Base-by-base conservation (phyloP, 2,329 filamentous ascomycete genomes). In the Fusarium begoniae region DNA sequence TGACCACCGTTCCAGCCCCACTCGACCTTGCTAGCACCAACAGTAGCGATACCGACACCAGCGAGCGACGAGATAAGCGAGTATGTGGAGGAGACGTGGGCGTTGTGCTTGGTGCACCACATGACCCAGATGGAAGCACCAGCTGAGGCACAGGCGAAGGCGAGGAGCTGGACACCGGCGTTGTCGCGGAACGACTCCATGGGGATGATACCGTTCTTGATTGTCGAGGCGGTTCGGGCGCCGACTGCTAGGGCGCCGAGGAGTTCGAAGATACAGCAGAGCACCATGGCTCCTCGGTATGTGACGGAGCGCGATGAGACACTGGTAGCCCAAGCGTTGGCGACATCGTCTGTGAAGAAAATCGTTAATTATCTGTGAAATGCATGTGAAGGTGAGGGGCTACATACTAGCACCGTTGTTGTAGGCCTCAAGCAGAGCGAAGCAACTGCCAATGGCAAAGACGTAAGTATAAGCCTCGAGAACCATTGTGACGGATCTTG, bases 321-420 rank as follows among this genome's bases (percentile, higher is more conserved):
- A 51, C 90, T 92, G 77, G 93, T 95, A 13, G 93, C 93, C 91
- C 92, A 95, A 57, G 93, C 86, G 84, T 96, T 96, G 79, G 93
- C 93, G 65, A 96, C 93, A 92, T 95, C 93, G 83, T 95, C 90
- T 92, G 67, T 56, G 22, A 26, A 10, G 12, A 9, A 20, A n/a
- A 20, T 35, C 32, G 68, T 75, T 26, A 77, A 67, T 63, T 8
- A 50, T 41, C 22, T 11, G 3, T 8, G 1, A 44, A 28, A 30
- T 51, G 14, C 24, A 45, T 26, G 55, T 59, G 51, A 61, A 24
- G 13, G 22, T 55, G 38, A 26, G 26, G 44, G 13, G 38, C 11
- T 70, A 89, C 90, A 83, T 84, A 93, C 91, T 94, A 78, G 92
- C 92, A 81, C 92, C 92, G 81, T 93, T 94, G 87, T 94, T 94